phyloP scores from a whole-genome alignment of 2,329 filamentous ascomycete genomes.

The Fusarium brachygibbosum region DNA sequence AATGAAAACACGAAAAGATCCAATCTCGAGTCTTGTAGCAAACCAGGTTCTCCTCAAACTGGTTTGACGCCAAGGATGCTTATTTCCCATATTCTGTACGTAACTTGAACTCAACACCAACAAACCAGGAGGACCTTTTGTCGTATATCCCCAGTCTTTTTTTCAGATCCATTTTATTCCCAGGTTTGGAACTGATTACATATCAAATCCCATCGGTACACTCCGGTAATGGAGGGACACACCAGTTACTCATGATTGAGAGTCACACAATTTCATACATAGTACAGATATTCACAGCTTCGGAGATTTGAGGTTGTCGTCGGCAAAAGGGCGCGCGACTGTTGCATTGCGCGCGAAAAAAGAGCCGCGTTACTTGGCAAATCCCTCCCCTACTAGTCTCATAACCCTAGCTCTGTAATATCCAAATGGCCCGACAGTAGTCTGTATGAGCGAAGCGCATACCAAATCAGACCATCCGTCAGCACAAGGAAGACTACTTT shows the following conservation, averaged over 20 bases:
- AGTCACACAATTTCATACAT: slow-evolving; percentile 9
- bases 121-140: background rate
- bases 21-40: slow-evolving; percentile 4
- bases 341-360: background rate
- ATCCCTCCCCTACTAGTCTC: no score
- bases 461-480: slow-evolving; percentile 23
- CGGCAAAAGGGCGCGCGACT: slow-evolving; percentile 9
- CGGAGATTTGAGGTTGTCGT: slow-evolving; percentile 36
- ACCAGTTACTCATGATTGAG: slow-evolving; percentile 6
- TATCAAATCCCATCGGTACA: slow-evolving; percentile 3
- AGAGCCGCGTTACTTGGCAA: slow-evolving; percentile 26
- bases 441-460: no score
- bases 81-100: slow-evolving; percentile 33
- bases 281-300: background rate
- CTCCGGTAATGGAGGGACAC: slow-evolving; percentile 24
- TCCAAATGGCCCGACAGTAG: background rate
- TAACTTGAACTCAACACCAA: slow-evolving; percentile 17
- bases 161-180: slow-evolving; percentile 10
- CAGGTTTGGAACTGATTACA: slow-evolving; percentile 4
- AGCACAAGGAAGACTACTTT: background rate
- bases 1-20: slow-evolving; percentile 24
- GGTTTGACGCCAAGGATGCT: slow-evolving; percentile 31
- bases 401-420: background rate
- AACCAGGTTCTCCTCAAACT: slow-evolving; percentile 39
- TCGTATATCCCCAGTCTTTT: slow-evolving; percentile 2